A percentile compares a stretch with the other conserved stretches of the same genome.
Conservation (phyloP, 1,139 yeast genomes). For the Yamadazyma epiphylla region DNA sequence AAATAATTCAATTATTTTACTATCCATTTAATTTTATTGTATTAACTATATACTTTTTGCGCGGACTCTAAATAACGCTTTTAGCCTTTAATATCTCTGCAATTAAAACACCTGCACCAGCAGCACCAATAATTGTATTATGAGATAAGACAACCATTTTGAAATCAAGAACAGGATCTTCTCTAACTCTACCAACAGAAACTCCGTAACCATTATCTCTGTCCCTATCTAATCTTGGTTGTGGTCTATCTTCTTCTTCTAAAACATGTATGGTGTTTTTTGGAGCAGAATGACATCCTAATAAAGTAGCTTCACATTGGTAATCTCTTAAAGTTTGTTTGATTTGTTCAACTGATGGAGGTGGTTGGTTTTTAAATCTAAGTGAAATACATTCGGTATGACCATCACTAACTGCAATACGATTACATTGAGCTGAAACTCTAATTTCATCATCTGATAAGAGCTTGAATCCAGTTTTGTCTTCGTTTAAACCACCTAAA, state of each 20-base stretch:
- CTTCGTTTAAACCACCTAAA: slow-evolving; percentile 58
- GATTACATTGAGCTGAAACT: slow-evolving; percentile 94
- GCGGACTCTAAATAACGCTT: slow-evolving; percentile 42
- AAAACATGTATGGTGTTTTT: slow-evolving; percentile 85
- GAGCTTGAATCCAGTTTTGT: slow-evolving; percentile 56
- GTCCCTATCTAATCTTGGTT: slow-evolving; percentile 95
- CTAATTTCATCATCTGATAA: slow-evolving; percentile 68
- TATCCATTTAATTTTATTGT: neutral
- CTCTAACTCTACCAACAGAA: slow-evolving; percentile 91
- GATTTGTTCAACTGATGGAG: slow-evolving; percentile 81
- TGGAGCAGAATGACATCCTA: slow-evolving; percentile 91
- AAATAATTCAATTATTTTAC: slow-evolving; percentile 13
- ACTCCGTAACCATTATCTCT: slow-evolving; percentile 95
- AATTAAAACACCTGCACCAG: slow-evolving; percentile 97
- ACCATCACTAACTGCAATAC: slow-evolving; percentile 97
- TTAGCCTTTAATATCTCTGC: slow-evolving; percentile 86
- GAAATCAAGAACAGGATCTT: slow-evolving; percentile 87
- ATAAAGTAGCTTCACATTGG: slow-evolving; percentile 75
- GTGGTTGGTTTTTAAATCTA: slow-evolving; percentile 74
- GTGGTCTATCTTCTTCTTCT: slow-evolving; percentile 93
- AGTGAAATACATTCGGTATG: slow-evolving; percentile 94
- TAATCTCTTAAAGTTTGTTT: slow-evolving; percentile 68
- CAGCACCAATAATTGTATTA: slow-evolving; percentile 97
- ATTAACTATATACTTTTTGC: neutral
- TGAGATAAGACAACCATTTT: slow-evolving; percentile 96